A percentile compares a stretch with the other conserved stretches of the same genome.
Conservation (phyloP, 371 early-diverging fungal genomes). For the Dentiscutata heterogama region DNA sequence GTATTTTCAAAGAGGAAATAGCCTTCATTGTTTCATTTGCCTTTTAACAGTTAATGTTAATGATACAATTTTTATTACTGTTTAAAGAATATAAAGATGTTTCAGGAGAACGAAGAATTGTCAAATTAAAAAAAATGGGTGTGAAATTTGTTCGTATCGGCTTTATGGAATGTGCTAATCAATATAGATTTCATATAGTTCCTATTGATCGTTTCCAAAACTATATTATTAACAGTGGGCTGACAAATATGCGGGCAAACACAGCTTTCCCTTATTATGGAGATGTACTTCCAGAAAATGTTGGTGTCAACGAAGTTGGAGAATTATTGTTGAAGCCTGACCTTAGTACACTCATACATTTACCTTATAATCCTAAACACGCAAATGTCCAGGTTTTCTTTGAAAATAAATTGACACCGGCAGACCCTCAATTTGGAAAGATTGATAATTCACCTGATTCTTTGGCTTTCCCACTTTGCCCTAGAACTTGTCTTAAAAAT, state of each 20-base stretch:
- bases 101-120: neutral
- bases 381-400: neutral
- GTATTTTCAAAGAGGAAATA: neutral
- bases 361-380: conserved; percentile 30
- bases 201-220: conserved; percentile 37
- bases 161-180: neutral
- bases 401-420: conserved; percentile 22
- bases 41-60: too few relatives aligned
- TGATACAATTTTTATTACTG: too few relatives aligned
- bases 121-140: conserved; percentile 6
- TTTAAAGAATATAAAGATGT: neutral
- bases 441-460: neutral
- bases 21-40: neutral
- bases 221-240: neutral
- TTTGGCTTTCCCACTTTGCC: neutral
- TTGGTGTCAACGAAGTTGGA: neutral
- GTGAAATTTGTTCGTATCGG: conserved; percentile 30
- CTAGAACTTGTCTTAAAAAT: conserved; percentile 6
- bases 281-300: neutral
- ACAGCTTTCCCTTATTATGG: neutral
- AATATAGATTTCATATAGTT: neutral
- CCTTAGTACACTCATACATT: conserved; percentile 19
- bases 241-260: neutral
- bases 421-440: neutral
- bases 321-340: conserved; percentile 33